phyloP scores from a whole-genome alignment of 306 rosid genomes.

The Citrullus amarus region DNA sequence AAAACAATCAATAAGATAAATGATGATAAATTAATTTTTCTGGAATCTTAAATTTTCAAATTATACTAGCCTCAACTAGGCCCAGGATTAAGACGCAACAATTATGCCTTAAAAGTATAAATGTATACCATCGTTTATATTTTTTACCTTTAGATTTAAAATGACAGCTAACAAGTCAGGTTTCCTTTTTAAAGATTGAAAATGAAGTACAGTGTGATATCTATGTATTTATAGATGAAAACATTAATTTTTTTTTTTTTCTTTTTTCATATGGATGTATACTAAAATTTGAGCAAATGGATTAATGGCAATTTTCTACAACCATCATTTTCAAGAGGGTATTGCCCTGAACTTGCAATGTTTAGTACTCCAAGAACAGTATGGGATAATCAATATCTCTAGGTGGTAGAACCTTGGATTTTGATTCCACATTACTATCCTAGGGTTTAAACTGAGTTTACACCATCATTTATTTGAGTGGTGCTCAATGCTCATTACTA shows the following conservation, averaged over 20 bases:
- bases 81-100: neutral
- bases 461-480: neutral
- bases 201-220: neutral
- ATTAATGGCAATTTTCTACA: neutral
- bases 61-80: neutral
- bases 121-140: neutral
- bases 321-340: neutral
- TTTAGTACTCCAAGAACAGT: neutral
- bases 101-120: neutral
- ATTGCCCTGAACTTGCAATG: neutral
- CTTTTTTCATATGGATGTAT: neutral
- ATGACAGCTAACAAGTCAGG: neutral
- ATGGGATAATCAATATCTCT: neutral
- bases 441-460: neutral
- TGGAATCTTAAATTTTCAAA: neutral
- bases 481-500: neutral
- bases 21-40: neutral
- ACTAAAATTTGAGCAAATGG: neutral
- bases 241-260: neutral
- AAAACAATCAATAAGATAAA: neutral
- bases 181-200: neutral
- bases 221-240: neutral
- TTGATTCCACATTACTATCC: neutral
- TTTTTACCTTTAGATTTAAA: neutral
- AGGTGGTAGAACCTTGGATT: neutral